Evolutionary conservation across 805 yeast species (phyloP).

Genomic region (Monosporozyma yasuniensis): DNA sequence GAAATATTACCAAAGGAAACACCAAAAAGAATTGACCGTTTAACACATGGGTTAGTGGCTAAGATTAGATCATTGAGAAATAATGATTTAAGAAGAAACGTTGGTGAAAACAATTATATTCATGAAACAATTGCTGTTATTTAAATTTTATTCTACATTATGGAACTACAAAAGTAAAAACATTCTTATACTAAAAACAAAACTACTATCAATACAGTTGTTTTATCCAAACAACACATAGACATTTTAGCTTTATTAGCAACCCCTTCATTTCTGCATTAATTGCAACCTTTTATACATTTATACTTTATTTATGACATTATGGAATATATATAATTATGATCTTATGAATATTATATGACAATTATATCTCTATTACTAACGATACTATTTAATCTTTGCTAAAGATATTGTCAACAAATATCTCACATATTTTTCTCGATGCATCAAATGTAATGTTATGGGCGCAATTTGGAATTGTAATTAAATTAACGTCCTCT

Average conservation of each 20-base stretch:
- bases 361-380: neutral
- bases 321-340: slow-evolving; percentile 1
- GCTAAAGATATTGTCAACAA: slow-evolving; percentile 1
- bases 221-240: neutral
- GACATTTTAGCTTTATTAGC: neutral
- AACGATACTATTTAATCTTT: neutral
- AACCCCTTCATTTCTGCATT: neutral
- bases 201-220: neutral
- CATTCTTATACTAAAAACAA: neutral
- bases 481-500: slow-evolving; percentile 4
- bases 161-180: neutral
- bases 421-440: slow-evolving; percentile 6
- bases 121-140: slow-evolving; percentile 1
- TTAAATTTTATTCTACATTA: neutral
- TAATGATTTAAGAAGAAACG: slow-evolving; percentile 22
- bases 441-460: slow-evolving; percentile 24
- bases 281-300: neutral
- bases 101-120: slow-evolving; percentile 25
- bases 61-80: slow-evolving; percentile 15
- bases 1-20: slow-evolving; percentile 8
- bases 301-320: neutral
- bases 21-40: slow-evolving; percentile 15
- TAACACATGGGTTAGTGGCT: slow-evolving; percentile 13
- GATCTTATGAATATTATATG: neutral
- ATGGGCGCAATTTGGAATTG: slow-evolving; percentile 19